A percentile compares a stretch with the other conserved stretches of the same genome.
Conservation (phyloP, 345 rosid genomes). For the Iberis pinnata region DNA sequence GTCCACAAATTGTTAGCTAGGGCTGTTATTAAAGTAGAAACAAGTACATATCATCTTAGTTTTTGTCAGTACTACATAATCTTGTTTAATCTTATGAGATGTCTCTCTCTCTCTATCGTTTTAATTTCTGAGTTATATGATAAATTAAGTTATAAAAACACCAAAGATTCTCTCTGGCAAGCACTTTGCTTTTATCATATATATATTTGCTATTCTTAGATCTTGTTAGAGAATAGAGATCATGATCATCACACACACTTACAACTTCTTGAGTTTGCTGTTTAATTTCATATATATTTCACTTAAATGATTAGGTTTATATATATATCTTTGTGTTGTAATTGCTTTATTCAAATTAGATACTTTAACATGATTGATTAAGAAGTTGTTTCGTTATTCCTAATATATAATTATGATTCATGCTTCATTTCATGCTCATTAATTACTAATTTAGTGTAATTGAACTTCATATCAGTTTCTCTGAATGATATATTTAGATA, state of each 20-base stretch:
- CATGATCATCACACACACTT: constrained; percentile 14
- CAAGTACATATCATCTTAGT: constrained; percentile 16
- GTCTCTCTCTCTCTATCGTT: constrained; percentile 8
- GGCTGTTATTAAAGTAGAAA: constrained; percentile 29
- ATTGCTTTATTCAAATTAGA: not conserved
- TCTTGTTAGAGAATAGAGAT: constrained; percentile 14
- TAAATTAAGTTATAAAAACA: not conserved
- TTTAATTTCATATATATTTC: not conserved
- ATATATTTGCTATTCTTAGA: not conserved
- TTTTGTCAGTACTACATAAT: constrained; percentile 1
- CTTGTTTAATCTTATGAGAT: constrained; percentile 11
- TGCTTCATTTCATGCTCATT: constrained; percentile 18
- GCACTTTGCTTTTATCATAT: not conserved
- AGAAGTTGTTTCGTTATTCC: constrained; percentile 6
- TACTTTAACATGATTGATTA: not conserved
- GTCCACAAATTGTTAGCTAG: constrained; percentile 24
- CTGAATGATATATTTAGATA: constrained; percentile 1
- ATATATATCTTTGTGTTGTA: constrained; percentile 3
- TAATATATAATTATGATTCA: constrained; percentile 5
- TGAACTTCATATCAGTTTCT: not conserved
- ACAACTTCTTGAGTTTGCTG: constrained; percentile 14
- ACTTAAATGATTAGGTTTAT: not conserved
- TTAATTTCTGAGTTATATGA: constrained; percentile 1
- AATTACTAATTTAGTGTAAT: constrained; percentile 2
- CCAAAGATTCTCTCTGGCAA: constrained; percentile 2